Evolutionary conservation across 495 filamentous ascomycete species (phyloP), one percentile per base, ranked within the genome.

Genomic region (Tetracladium setigerum): DNA sequence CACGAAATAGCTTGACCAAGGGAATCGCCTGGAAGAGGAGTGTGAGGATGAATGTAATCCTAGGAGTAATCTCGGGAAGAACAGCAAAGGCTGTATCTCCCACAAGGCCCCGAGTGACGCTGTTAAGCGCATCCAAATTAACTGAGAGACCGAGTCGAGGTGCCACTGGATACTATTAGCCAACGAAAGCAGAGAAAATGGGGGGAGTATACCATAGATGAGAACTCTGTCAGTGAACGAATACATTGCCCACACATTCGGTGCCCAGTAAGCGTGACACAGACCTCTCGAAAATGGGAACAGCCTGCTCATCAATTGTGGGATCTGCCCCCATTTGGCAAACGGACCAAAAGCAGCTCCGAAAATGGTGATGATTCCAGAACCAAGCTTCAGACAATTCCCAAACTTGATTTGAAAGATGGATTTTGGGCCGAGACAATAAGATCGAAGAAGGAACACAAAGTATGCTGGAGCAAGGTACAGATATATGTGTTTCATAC

Each of bases 241-340:
- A 62, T 98, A 98, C 68, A 98, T 77, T 0, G 92, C 89, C 92
- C 92, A 98, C 9, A 95, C 70, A 55, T 98, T 98, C 1, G 92
- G 90, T 2, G 92, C 92, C 92, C 92, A 98, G 63, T 98, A 98
- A 0, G 92, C 92, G 69, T 98, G 92, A 60, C 89, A 95, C 27
- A 98, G 65, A 0, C 92, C 92, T 43, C 92, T 69, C 1, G 89
- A 91, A 62, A 98, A 98, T 4, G 92, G 92, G 54, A 98, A 98
- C 2, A 98, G 72, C 41, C 92, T 72, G 50, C 80, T 79, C 38
- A 94, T 63, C 30, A 98, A 67, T 63, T 98, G 92, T n/a, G 82
- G 69, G n/a, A 94, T 73, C 65, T 97, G 92, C 6, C 78, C 79
- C 78, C 81, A 87, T 50, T 84, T 76, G 30, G 78, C 81, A 58